phyloP scores from a whole-genome alignment of 176 grass and related monocot genomes.

The Luzula sylvatica region DNA sequence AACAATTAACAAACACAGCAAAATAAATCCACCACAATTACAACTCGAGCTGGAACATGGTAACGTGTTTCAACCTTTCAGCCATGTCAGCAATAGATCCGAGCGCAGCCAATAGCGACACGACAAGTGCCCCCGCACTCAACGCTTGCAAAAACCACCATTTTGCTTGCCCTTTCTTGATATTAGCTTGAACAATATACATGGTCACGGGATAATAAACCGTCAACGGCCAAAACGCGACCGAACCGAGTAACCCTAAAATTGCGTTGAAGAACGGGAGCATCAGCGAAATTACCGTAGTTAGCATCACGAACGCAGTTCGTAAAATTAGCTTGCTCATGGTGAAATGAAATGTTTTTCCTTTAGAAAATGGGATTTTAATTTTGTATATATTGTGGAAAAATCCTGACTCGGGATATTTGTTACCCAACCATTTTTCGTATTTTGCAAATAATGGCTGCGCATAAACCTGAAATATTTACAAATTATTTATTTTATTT shows the following conservation, averaged over 20 bases:
- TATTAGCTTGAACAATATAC: constrained; percentile 66
- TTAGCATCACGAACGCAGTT: constrained; percentile 45
- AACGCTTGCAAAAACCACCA: constrained; percentile 64
- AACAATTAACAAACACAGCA: background rate
- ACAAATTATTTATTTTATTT: too few relatives aligned
- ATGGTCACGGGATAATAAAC: constrained; percentile 81
- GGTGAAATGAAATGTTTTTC: constrained; percentile 40
- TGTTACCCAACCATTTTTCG: constrained; percentile 45
- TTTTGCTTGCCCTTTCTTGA: constrained; percentile 38
- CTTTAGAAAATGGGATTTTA: constrained; percentile 26
- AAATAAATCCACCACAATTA: constrained; percentile 22
- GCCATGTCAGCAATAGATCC: constrained; percentile 69
- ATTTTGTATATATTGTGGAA: constrained; percentile 52
- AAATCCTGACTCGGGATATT: constrained; percentile 53
- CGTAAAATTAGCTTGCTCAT: constrained; percentile 62
- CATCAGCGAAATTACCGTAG: constrained; percentile 63
- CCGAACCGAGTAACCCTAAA: constrained; percentile 57
- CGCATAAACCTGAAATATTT: constrained; percentile 47
- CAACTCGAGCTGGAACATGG: constrained; percentile 60
- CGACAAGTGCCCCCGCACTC: constrained; percentile 42
- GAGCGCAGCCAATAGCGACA: constrained; percentile 62
- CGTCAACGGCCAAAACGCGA: constrained; percentile 78
- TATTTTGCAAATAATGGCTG: constrained; percentile 81
- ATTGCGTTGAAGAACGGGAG: constrained; percentile 95
- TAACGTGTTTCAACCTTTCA: constrained; percentile 56